A percentile compares a stretch with the other conserved stretches of the same genome.
These are phyloP conservation scores for Cronartium ribicola DNA, from an alignment of 1,284 basidiomycete genomes.

Conservation along the genomic window DNA sequence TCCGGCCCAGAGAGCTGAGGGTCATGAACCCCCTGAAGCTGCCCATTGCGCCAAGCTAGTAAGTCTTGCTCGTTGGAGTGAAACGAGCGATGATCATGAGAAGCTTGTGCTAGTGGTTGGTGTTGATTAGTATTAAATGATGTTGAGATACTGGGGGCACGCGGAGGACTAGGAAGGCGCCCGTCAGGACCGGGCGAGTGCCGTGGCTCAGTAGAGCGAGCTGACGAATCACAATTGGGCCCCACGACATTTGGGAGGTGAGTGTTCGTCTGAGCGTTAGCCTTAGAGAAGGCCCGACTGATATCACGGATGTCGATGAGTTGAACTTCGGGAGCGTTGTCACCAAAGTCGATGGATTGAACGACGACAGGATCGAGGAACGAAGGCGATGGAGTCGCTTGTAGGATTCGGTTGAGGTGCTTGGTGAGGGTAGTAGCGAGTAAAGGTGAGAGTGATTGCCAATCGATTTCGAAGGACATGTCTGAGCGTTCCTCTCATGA, in stretches of 20 bases:
- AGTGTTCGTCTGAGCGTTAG: background rate
- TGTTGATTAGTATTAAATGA: background rate
- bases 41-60: background rate
- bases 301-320: conserved; percentile 89
- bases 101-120: background rate
- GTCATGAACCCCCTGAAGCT: background rate
- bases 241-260: background rate
- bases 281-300: conserved; percentile 59
- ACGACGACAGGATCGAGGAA: conserved; percentile 89
- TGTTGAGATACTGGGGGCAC: background rate
- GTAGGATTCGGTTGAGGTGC: conserved; percentile 73
- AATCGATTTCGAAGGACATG: conserved; percentile 59
- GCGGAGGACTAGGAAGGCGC: background rate
- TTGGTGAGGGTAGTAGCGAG: conserved; percentile 69
- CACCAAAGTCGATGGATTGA: conserved; percentile 80
- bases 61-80: background rate
- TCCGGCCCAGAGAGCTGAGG: background rate
- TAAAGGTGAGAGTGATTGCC: conserved; percentile 60
- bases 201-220: background rate
- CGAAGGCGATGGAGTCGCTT: conserved; percentile 68
- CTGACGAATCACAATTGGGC: background rate
- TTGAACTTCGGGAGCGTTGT: conserved; percentile 74
- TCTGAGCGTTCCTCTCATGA: background rate
- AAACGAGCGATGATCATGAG: background rate
- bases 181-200: background rate